These are phyloP conservation scores for Paracoccidioides brasiliensis DNA, from an alignment of 2,329 filamentous ascomycete genomes.

Conservation along the genomic window DNA sequence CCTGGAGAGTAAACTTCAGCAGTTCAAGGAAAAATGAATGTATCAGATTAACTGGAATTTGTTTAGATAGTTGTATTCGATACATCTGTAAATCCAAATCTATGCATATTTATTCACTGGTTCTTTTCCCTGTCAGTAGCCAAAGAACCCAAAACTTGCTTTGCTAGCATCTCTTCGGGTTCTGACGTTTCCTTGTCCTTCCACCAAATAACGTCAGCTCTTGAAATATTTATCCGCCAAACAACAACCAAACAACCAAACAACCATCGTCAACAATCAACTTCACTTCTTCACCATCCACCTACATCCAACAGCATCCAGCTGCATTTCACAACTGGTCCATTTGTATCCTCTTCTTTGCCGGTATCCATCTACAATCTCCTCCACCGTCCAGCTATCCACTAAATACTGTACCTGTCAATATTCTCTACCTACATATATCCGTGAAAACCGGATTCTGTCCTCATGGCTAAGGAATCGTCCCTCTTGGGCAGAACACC, in stretches of 20 bases:
- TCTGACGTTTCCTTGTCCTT: neutral
- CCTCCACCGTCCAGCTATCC: neutral
- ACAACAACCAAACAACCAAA: neutral
- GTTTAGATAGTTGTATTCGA: too few relatives aligned
- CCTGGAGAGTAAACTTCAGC: neutral
- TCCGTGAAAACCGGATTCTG: neutral
- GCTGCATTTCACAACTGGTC: neutral
- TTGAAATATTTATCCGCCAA: neutral
- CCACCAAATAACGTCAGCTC: neutral
- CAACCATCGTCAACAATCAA: neutral
- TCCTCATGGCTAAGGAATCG: conserved; percentile 2
- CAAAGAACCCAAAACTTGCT: neutral
- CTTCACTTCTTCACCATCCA: neutral
- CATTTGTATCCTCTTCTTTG: neutral
- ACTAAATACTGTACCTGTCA: neutral
- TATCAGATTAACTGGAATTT: too few relatives aligned
- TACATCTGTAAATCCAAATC: neutral
- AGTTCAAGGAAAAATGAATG: neutral
- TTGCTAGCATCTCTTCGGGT: neutral
- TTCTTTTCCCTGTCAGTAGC: neutral
- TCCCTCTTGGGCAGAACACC: neutral
- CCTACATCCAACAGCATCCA: neutral
- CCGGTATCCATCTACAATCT: neutral
- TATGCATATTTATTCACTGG: neutral
- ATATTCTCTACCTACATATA: neutral